Evolutionary conservation across 148 eudicot species (phyloP), one percentile per base, ranked within the genome.

Genomic region (Rheum nobile): DNA sequence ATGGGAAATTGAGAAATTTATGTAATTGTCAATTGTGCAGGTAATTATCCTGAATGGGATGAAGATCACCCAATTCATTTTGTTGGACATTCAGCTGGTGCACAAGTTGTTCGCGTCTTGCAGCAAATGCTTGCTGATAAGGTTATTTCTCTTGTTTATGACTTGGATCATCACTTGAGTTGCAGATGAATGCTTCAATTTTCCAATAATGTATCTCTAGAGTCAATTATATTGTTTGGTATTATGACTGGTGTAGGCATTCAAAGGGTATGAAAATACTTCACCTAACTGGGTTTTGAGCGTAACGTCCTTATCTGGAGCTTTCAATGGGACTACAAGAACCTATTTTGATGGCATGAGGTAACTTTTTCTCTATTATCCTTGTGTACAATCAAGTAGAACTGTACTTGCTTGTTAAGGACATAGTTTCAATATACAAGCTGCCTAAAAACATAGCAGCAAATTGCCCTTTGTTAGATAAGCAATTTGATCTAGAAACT

Each of bases 81-180:
- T 78, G 97, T 93, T 54, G 98, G 98, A 74, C 98, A 93, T 88
- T 93, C 98, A 47, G 91, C 98, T 32, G 98, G 98, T 24, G 98
- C 91, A 0, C 98, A 93, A 79, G 98, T 91, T 72, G 90, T 91
- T 10, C 83, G 98, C 26, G 91, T 88, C 75, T 82, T 93, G 86
- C 98, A 93, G 84, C 98, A 93, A 83, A 89, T 93, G 98, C 94
- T 93, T 73, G 95, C 94, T 68, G 97, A 91, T 77, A 89, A 88
- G 97, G 98, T 89, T 61, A n/a, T 61, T 14, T 42, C 47, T 21
- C 13, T 55, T 55, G 65, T 0, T 55, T 26, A 55, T 55, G 31
- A 48, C n/a, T 48, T 48, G 6, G 22, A 48, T 17, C 54, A 48
- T 17, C 21, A 48, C n/a, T 17, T 48, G 57, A 50, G 26, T 50